phyloP scores from a whole-genome alignment of 1,284 basidiomycete genomes.

The Mycena citricolor region DNA sequence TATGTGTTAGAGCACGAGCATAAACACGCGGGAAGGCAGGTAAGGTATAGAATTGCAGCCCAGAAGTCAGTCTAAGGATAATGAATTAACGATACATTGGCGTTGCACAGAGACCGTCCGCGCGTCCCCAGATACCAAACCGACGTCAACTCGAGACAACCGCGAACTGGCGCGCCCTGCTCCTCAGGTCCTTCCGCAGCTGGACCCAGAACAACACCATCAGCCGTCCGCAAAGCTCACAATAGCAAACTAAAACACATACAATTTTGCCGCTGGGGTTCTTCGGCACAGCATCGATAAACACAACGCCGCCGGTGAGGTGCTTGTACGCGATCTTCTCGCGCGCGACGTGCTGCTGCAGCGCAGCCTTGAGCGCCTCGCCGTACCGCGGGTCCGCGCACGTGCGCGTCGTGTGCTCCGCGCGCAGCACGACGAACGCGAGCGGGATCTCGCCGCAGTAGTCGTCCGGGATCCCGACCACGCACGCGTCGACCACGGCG shows the following conservation, averaged over 20 bases:
- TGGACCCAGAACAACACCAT: no score
- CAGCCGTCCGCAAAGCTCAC: no score
- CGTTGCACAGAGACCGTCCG: no score
- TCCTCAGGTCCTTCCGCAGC: no score
- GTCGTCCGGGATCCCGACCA: constrained; percentile 76
- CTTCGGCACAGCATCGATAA: constrained; percentile 69
- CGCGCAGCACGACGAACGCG: constrained; percentile 65
- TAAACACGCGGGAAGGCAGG: no score
- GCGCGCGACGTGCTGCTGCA: constrained; percentile 61
- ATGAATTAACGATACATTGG: no score
- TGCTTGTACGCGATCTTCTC: constrained; percentile 72
- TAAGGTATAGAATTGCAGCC: no score
- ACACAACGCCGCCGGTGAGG: constrained; percentile 65
- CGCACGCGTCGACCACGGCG: constrained; percentile 52
- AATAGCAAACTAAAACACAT: constrained; percentile 26
- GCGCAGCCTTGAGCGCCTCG: constrained; percentile 43
- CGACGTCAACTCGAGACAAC: no score
- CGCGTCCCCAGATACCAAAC: no score
- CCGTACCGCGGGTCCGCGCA: constrained; percentile 32
- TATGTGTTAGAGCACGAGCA: no score
- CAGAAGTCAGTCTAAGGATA: no score
- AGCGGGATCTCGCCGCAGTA: constrained; percentile 78
- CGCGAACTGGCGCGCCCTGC: no score
- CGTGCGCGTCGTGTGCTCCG: constrained; percentile 42
- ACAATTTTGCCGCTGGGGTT: constrained; percentile 71